These are phyloP conservation scores for Malania oleifera DNA, from an alignment of 164 flowering plant species.

Conservation along the genomic window DNA sequence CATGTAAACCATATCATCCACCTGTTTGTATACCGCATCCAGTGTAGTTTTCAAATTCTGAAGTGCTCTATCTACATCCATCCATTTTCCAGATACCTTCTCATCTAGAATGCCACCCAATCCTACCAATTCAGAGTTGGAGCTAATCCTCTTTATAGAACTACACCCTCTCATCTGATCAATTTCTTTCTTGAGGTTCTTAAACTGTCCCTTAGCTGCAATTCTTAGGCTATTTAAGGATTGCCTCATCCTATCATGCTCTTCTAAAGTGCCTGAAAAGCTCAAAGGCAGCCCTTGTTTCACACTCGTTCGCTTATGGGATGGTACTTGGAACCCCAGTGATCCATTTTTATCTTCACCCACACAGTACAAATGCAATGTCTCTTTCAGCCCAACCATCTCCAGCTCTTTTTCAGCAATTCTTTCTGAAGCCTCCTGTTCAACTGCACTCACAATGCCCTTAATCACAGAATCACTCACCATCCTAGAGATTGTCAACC, in stretches of 20 bases:
- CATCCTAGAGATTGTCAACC: constrained; percentile 72
- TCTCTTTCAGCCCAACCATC: constrained; percentile 38
- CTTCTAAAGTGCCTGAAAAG: constrained; percentile 8
- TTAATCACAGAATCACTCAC: constrained; percentile 75
- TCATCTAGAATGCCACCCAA: constrained; percentile 32
- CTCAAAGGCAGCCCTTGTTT: neutral
- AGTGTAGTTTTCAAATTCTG: constrained; percentile 27
- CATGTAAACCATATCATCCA: constrained; percentile 22
- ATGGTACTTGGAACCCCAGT: neutral
- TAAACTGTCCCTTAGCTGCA: constrained; percentile 35
- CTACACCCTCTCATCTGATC: constrained; percentile 22
- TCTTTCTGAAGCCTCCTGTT: constrained; percentile 58
- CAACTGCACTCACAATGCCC: constrained; percentile 71
- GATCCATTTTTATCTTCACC: constrained; percentile 18
- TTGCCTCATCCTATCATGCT: constrained; percentile 22
- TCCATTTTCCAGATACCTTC: constrained; percentile 26
- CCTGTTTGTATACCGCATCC: constrained; percentile 20
- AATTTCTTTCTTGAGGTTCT: constrained; percentile 37
- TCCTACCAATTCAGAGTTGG: constrained; percentile 33
- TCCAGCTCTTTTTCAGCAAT: constrained; percentile 53
- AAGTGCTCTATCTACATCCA: constrained; percentile 29
- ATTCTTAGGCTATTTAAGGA: constrained; percentile 25
- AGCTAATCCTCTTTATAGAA: constrained; percentile 23
- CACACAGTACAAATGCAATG: constrained; percentile 21
- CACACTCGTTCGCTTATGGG: constrained; percentile 1